Evolutionary conservation across 257 asterid genomes (phyloP).

Genomic region (Rauvolfia tetraphylla): DNA sequence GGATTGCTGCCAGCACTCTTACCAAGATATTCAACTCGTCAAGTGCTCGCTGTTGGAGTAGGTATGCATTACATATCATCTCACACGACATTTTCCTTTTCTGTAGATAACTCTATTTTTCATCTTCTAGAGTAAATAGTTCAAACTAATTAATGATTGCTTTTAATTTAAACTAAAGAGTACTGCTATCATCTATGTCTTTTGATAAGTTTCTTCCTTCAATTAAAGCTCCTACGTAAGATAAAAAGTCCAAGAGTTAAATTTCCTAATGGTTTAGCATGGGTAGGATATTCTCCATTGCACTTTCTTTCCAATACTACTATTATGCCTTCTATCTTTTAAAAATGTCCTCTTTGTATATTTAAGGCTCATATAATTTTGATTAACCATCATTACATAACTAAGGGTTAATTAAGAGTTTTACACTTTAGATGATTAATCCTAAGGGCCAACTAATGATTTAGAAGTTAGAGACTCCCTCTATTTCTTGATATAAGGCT

Average conservation of each 20-base stretch:
- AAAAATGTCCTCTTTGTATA: no score
- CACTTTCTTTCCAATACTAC: no score
- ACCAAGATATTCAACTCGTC: constrained; percentile 81
- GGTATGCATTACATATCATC: constrained; percentile 40
- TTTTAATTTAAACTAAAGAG: neutral
- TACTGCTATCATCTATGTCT: neutral
- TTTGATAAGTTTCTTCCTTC: neutral
- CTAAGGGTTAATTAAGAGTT: no score
- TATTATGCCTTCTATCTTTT: no score
- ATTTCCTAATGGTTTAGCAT: no score
- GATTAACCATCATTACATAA: no score
- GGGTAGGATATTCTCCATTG: no score
- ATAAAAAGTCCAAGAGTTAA: neutral
- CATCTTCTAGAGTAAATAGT: constrained; percentile 6
- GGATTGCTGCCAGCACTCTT: constrained; percentile 64
- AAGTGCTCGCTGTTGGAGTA: constrained; percentile 98
- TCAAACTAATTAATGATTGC: neutral
- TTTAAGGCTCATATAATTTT: no score
- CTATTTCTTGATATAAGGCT: no score
- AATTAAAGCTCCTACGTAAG: neutral
- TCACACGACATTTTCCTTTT: neutral
- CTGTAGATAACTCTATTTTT: neutral
- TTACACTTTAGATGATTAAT: no score
- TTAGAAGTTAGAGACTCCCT: no score
- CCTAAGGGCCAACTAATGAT: no score